Conservation (phyloP, 176 grass and related monocot genomes). For the Hyparrhenia diplandra region DNA sequence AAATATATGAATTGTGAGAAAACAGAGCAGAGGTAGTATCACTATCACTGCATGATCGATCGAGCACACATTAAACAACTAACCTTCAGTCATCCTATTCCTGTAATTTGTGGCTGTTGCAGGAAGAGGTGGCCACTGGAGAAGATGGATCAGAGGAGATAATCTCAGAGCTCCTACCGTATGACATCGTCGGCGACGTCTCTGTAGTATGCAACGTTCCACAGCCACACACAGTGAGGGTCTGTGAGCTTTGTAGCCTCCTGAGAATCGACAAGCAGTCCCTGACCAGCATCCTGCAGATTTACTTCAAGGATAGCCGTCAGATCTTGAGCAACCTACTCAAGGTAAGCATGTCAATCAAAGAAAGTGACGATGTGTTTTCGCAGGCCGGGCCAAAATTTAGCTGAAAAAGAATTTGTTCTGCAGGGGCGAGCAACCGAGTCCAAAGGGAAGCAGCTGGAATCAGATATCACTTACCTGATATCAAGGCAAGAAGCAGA, state of each 20-base stretch:
- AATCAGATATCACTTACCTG: conserved; percentile 64
- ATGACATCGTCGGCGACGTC: conserved; percentile 63
- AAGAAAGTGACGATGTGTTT: not conserved
- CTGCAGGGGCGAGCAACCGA: conserved; percentile 46
- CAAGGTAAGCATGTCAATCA: conserved; percentile 30
- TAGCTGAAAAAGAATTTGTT: not conserved
- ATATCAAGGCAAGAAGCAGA: conserved; percentile 89
- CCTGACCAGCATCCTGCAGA: conserved; percentile 53
- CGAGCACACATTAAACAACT: too few relatives aligned
- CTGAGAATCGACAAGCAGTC: conserved; percentile 87
- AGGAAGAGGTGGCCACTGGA: conserved; percentile 56
- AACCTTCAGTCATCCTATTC: not conserved
- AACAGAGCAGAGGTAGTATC: too few relatives aligned
- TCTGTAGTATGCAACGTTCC: conserved; percentile 69
- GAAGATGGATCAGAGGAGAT: conserved; percentile 47
- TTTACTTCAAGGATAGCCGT: conserved; percentile 76
- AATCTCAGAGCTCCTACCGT: conserved; percentile 56
- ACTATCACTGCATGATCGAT: too few relatives aligned
- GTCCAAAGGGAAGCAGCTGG: conserved; percentile 57
- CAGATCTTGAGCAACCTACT: conserved; percentile 82
- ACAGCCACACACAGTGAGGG: conserved; percentile 63
- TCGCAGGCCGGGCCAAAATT: not conserved
- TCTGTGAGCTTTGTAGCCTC: conserved; percentile 71
- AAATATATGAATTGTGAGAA: not conserved
- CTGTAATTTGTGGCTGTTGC: not conserved